Evolutionary conservation across 192 early-diverging fungal species (phyloP), one percentile per base, ranked within the genome.

Genomic region (Podila epicladia): DNA sequence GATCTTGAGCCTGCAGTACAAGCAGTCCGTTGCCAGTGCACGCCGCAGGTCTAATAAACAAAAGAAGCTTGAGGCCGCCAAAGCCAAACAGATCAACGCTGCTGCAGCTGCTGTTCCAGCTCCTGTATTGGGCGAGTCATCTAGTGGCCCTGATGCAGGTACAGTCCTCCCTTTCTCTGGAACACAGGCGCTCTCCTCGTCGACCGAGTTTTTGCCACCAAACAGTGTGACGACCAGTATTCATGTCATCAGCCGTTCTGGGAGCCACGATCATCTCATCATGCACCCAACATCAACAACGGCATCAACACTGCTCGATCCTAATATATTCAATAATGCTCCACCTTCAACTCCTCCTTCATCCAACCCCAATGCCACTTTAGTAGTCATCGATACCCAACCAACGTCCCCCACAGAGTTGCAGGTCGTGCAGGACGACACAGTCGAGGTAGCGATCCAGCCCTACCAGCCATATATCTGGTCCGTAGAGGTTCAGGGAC

Each of bases 381-480:
- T 55, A 55, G 53, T 55, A 24, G 53, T 55, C 53, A 55, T 55
- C 53, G 53, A 55, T 55, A 24, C 53, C n/a, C 53, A n/a, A 2
- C 24, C 53, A 24, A 17, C 2, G 53, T 24, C 53, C 2, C 53
- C 53, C 24, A 55, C 53, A n/a, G 53, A 55, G 53, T 26, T 55
- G 53, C 53, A 55, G 6, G 22, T 55, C 24, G 22, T 22, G 20
- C 53, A 55, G 9, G 22, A 26, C 8, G 62, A 75, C 6, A 45
- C 11, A 12, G 15, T 26, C 7, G 64, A 66, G 59, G 50, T 67
- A 5, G 3, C 51, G 48, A 48, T 72, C 26, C 70, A 55, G 19
- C 71, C 77, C 0, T 80, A 65, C 49, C 28, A 53, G 32, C 55
- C 77, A 4, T 80, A 80, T 65, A 71, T 80, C 24, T 80, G 77